Conservation (phyloP, 345 rosid genomes). For the Kernera saxatilis region DNA sequence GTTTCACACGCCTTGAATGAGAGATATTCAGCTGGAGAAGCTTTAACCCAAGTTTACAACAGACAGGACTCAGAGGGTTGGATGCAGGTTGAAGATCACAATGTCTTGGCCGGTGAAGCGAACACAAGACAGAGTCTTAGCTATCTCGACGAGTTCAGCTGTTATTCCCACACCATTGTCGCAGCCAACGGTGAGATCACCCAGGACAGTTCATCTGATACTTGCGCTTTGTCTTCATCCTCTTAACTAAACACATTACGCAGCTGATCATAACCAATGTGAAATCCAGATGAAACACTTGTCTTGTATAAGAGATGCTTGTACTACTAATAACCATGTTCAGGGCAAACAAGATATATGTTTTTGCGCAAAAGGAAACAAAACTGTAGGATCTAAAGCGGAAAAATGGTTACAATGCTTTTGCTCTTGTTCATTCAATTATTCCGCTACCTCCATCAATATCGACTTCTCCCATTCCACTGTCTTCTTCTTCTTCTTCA, state of each 20-base stretch:
- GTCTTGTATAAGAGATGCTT: slow-evolving; percentile 9
- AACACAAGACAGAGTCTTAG: slow-evolving; percentile 46
- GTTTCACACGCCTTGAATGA: slow-evolving; percentile 52
- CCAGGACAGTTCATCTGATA: slow-evolving; percentile 36
- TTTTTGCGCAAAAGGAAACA: neutral
- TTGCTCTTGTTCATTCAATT: slow-evolving; percentile 38
- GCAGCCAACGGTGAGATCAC: slow-evolving; percentile 42
- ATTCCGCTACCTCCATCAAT: slow-evolving; percentile 50
- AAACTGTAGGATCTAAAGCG: neutral
- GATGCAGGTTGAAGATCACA: slow-evolving; percentile 74
- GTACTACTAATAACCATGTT: slow-evolving; percentile 10
- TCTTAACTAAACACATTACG: neutral
- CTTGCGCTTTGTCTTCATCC: slow-evolving; percentile 36
- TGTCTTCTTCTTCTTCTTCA: slow-evolving; percentile 80
- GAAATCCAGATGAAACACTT: neutral
- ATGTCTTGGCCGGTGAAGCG: slow-evolving; percentile 52
- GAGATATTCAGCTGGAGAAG: slow-evolving; percentile 29
- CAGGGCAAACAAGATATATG: neutral
- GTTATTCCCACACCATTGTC: slow-evolving; percentile 42
- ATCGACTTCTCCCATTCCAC: slow-evolving; percentile 80
- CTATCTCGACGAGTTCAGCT: slow-evolving; percentile 39
- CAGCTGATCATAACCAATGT: slow-evolving; percentile 7
- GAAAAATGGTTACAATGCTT: neutral
- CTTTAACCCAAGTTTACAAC: slow-evolving; percentile 27
- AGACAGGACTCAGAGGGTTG: slow-evolving; percentile 62